Base-by-base conservation (phyloP, 192 early-diverging fungal species). In the Phlyctochytrium arcticum region DNA sequence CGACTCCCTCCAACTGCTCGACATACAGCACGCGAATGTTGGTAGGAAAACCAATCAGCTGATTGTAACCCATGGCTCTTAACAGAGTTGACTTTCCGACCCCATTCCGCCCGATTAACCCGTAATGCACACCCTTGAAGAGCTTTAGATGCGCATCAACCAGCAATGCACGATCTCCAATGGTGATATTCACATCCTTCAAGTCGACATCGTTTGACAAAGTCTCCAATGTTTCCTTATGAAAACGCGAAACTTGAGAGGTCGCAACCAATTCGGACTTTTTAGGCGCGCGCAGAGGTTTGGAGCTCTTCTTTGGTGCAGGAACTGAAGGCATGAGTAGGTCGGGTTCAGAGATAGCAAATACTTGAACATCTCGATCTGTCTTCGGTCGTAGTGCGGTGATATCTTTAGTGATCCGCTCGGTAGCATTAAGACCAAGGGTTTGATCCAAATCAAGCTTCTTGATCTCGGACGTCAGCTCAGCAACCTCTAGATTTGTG, bases 11-110 rank as follows among this genome's bases (percentile, higher is more conserved):
- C 39, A 93, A 66, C 67, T 94, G 93, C 64, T 89, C 86, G 55
- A 96, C 86, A 65, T 92, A 89, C 23, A 94, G 75, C 3, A 89
- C 85, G 36, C 80, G 70, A 53, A 95, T 68, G 71, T 94, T 94
- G 34, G 83, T 79, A 0, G 94, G 93, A 33, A 92, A 87, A 1
- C 94, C 94, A 27, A 91, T 79, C 17, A 96, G 60, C 10, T 75
- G 60, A 8, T 80, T 79, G 27, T 86, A 61, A 7, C 80, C 90
- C 24, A 91, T 80, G 24, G 77, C 68, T 57, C 81, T 77, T 44
- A 92, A 70, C 15, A 92, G 67, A 4, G 82, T 76, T 1, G 67
- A 88, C 63, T 92, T 92, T 5, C 91, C 91, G 9, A 82, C 82
- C 35, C 91, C 91, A 72, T 92, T 92, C 37, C 79, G 39, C 5